Base-by-base conservation (phyloP, 129 eudicot species). In the Saposhnikovia divaricata region DNA sequence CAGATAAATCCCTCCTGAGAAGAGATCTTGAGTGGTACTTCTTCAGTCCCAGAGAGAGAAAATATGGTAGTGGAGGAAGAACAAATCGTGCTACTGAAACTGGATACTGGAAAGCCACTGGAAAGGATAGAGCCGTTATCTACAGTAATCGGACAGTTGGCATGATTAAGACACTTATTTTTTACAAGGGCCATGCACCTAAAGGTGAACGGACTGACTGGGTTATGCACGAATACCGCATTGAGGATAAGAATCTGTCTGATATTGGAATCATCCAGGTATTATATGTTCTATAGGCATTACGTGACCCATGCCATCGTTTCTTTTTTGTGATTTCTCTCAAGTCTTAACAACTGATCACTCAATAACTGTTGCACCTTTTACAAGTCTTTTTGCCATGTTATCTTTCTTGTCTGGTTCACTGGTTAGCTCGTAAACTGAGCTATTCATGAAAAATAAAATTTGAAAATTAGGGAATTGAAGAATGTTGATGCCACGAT, bases 61-160 rank as follows among this genome's bases (percentile, higher is more conserved):
- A 89, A 74, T 91, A 93, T 81, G 83, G 89, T 37, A 85, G 78
- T 50, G 96, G 98, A 40, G 72, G 44, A 37, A 82, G 98, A 78
- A 50, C 72, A 43, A 93, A 91, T 66, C 96, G 98, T 38, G 74
- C 89, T 45, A 91, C 98, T 42, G 87, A 89, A 79, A 34, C 25
- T 50, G 98, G 98, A 57, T 91, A 78, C 75, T 93, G 98, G 98
- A 93, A 93, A 84, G 84, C 94, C 19, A 93, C 98, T 0, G 98
- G 98, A 39, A 93, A 85, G 76, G 98, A 91, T 34, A 86, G 96
- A 78, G 21, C 69, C 42, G 81, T 93, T 72, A 34, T 5, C 25
- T 88, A 87, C 83, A 78, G 82, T 8, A 82, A 74, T 3, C 83
- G 79, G 53, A 72, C n/a, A n/a, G 98, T 91, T 45, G 94, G 94